Base-by-base conservation (phyloP, 371 early-diverging fungal genomes). In the Rhizopus arrhizus region DNA sequence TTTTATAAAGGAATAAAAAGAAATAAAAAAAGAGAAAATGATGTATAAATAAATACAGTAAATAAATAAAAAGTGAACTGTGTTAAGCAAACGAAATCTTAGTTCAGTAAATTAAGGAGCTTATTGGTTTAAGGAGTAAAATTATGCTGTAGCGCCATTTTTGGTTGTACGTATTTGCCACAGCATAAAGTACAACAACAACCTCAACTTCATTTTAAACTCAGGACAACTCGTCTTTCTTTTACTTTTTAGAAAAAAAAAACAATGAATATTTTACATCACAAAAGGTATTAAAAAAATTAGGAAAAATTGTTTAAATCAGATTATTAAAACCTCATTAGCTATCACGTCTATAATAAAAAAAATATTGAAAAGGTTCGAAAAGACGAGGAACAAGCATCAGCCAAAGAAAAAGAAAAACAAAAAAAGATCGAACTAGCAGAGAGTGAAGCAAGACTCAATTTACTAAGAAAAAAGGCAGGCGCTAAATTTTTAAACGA, bases 281-380 rank as follows among this genome's bases (percentile, higher is more conserved):
- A 89, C 70, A 89, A 89, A 64, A 89, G 87, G 87, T 84, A 70
- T 38, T 33, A 13, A 47, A 52, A 52, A 15, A 47, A 11, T 7
- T n/a, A 28, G 22, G 10, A 16, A 15, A 5, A 34, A 9, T 47
- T 16, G 22, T 42, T 5, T 4, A 32, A 15, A 33, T 3, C 10
- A 6, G 33, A 40, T n/a, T 38, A 65, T 12, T 33, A 10, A 10
- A 40, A 9, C 34, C 35, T 53, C 31, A 41, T 32, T 53, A 87
- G 89, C 45, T 92, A 90, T 88, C 86, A 92, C 67, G 92, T 92
- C 15, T 90, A 92, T 59, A 89, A 78, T 65, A 82, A 80, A 58
- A 85, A 83, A 63, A 92, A 91, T 65, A 77, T 80, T 15, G 91
- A 90, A 53, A 66, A 69, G 56, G 91, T 92, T 32, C 75, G 76